Conservation (phyloP, 305 asterid genomes). For the Fraxinus xanthoxyloides region DNA sequence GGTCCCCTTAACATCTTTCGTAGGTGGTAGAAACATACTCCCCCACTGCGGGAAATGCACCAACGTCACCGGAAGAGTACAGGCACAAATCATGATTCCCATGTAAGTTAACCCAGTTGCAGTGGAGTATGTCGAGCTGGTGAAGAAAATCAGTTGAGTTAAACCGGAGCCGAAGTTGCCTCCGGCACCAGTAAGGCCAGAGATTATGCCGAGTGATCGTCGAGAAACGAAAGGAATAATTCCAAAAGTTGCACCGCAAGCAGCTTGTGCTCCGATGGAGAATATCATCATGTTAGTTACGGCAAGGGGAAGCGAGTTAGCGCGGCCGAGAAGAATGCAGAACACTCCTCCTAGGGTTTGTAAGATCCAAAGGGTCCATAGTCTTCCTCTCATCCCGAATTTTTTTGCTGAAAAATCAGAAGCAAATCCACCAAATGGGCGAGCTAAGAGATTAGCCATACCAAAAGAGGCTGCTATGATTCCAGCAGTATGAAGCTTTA, state of each 20-base stretch:
- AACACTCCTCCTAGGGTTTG: conserved; percentile 54
- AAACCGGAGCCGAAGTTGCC: conserved; percentile 64
- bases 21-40: conserved; percentile 47
- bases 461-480: conserved; percentile 57
- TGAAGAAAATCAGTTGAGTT: conserved; percentile 50
- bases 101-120: conserved; percentile 40
- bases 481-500: conserved; percentile 55
- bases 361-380: conserved; percentile 51
- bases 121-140: conserved; percentile 34
- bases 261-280: conserved; percentile 56
- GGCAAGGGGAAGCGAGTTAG: conserved; percentile 45
- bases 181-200: conserved; percentile 56
- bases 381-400: conserved; percentile 60
- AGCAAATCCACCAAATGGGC: conserved; percentile 57
- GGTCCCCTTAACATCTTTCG: conserved; percentile 24
- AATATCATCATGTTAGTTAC: conserved; percentile 47
- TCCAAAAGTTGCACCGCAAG: conserved; percentile 60
- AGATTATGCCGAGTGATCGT: conserved; percentile 45
- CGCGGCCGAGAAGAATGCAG: conserved; percentile 43
- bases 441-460: conserved; percentile 53
- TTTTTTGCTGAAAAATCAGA: conserved; percentile 35
- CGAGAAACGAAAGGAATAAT: conserved; percentile 54
- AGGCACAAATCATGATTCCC: conserved; percentile 53
- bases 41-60: conserved; percentile 68
- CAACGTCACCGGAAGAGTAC: conserved; percentile 44